Evolutionary conservation across 2,329 filamentous ascomycete genomes (phyloP), one percentile per base, ranked within the genome.

Genomic region (Trichophaea hybrida): DNA sequence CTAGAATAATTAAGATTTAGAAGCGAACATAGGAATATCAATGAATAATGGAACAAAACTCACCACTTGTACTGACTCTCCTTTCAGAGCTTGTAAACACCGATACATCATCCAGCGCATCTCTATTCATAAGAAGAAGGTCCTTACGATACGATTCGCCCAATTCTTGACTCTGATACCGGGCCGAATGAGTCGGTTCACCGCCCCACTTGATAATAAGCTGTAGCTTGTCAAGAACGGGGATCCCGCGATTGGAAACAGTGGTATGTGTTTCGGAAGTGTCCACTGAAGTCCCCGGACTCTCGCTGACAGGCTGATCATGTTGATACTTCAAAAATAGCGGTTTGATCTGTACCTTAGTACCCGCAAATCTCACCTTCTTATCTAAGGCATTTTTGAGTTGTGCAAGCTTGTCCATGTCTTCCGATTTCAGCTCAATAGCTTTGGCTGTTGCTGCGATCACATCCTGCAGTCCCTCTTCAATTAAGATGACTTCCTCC

Each of bases 151-250:
- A 94, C 69, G 90, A 96, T 67, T 94, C 83, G 15, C 91, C 93
- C 7, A 98, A 80, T 70, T 98, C 94, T 68, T 95, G 89, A 0
- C 93, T 84, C 72, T 98, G 93, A 70, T 98, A 97, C 55, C 93
- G 82, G 35, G 93, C 94, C 33, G 93, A 95, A 72, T 98, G 94
- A 0, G 93, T 98, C 10, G 94, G 93, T 71, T 98, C 93, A 44
- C 93, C 93, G 66, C 93, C 93, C 94, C 93, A 98, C 71, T 98
- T 98, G 73, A 98, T 93, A 67, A 98, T 94, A 43, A 98, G 80
- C 71, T 98, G 93, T 37, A 98, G 76, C 72, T 98, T 98, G 71
- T 98, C 94, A 1, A 98, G 78, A 1, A 95, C 85, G 3, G 66
- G 66, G 7, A 12, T n/a, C 44, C 35, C 38, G 51, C 17, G 60